Conservation (phyloP, 192 early-diverging fungal genomes). For the Glomus cerebriforme region DNA sequence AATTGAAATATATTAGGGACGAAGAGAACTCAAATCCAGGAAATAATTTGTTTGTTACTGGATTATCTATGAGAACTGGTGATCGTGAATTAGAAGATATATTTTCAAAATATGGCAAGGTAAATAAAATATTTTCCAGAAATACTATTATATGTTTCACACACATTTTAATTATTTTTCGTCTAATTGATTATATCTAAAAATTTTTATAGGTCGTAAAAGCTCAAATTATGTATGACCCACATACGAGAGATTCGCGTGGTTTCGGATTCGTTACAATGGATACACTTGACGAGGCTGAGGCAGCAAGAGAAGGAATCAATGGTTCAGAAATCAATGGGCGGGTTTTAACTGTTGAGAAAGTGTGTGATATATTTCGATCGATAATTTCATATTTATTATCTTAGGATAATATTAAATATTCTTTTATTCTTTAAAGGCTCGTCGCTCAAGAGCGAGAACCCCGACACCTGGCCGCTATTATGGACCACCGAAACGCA, state of each 20-base stretch:
- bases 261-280: conserved; percentile 90
- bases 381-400: neutral
- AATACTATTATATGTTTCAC: neutral
- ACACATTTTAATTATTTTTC: neutral
- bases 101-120: conserved; percentile 75
- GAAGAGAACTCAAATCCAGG: conserved; percentile 59
- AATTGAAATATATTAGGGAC: conserved; percentile 10
- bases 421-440: conserved; percentile 44
- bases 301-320: conserved; percentile 66
- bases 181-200: neutral
- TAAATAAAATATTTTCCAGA: conserved; percentile 30
- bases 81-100: conserved; percentile 68
- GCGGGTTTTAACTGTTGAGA: conserved; percentile 81
- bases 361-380: conserved; percentile 38
- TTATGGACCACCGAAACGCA: conserved; percentile 72
- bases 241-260: conserved; percentile 77
- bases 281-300: conserved; percentile 63
- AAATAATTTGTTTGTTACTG: conserved; percentile 77
- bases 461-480: conserved; percentile 82
- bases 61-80: conserved; percentile 59
- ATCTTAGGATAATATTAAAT: neutral
- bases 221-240: conserved; percentile 76
- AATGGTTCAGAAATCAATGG: conserved; percentile 77
- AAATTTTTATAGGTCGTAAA: conserved; percentile 56
- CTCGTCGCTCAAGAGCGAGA: conserved; percentile 65